Conservation (phyloP, 139 green algal species). For the Pleodorina starrii region DNA sequence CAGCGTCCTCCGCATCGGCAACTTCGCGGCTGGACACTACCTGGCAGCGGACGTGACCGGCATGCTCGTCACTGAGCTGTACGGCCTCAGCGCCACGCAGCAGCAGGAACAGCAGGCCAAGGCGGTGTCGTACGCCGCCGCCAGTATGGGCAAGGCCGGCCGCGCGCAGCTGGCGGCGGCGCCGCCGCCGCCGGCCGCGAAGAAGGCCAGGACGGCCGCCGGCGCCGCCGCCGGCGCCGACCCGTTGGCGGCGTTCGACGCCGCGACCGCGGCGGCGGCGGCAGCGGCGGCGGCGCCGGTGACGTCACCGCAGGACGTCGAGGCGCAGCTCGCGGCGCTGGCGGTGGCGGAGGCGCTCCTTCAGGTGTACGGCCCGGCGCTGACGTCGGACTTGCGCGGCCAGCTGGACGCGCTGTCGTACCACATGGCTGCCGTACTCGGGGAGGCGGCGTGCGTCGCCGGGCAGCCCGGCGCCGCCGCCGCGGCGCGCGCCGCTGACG, state of each 20-base stretch:
- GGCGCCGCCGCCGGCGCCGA: no score
- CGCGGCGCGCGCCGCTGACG: neutral
- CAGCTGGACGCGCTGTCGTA: constrained; percentile 66
- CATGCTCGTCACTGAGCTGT: constrained; percentile 61
- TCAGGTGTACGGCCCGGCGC: constrained; percentile 38
- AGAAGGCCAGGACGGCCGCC: constrained; percentile 25
- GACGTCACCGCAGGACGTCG: neutral
- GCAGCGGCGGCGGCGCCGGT: constrained; percentile 33
- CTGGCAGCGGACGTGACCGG: constrained; percentile 52
- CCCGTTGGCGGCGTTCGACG: constrained; percentile 11
- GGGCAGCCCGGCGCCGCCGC: neutral
- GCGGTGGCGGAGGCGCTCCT: constrained; percentile 23
- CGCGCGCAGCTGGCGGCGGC: neutral
- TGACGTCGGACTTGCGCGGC: constrained; percentile 49
- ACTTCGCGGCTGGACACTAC: constrained; percentile 46
- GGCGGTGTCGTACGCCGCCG: constrained; percentile 13
- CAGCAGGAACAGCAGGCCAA: constrained; percentile 5
- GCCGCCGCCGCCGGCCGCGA: neutral
- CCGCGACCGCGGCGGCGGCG: constrained; percentile 20
- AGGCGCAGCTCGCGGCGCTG: constrained; percentile 38
- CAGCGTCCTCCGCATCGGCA: constrained; percentile 50
- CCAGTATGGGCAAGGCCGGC: neutral
- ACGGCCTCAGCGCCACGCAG: constrained; percentile 55
- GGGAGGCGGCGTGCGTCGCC: constrained; percentile 30
- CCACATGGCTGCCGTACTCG: constrained; percentile 59